Conservation (phyloP, 805 yeast species). For the Starmerella roubikii region DNA sequence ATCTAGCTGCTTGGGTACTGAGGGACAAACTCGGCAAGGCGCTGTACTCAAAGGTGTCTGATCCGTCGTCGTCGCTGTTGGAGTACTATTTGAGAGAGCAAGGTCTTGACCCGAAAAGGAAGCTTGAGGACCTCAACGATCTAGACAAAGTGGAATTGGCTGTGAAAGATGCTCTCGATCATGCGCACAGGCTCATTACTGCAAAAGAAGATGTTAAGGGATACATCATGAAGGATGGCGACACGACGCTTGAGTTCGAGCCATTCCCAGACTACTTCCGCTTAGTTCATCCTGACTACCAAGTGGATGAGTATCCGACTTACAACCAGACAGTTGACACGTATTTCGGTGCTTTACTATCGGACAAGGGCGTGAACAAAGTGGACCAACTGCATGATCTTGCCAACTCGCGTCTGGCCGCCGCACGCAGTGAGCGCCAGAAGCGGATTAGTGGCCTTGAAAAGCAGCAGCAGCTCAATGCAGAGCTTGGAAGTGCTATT, state of each 20-base stretch:
- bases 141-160: slow-evolving; percentile 16
- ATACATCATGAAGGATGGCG: slow-evolving; percentile 14
- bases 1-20: slow-evolving; percentile 17
- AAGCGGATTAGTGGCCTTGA: slow-evolving; percentile 54
- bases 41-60: slow-evolving; percentile 53
- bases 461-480: slow-evolving; percentile 49
- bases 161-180: slow-evolving; percentile 26
- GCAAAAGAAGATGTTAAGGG: slow-evolving; percentile 8
- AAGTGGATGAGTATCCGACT: slow-evolving; percentile 33
- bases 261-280: slow-evolving; percentile 23
- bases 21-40: slow-evolving; percentile 42
- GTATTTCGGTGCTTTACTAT: slow-evolving; percentile 74
- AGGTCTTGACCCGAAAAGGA: slow-evolving; percentile 36
- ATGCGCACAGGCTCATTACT: slow-evolving; percentile 12
- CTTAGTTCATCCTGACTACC: slow-evolving; percentile 27
- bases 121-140: slow-evolving; percentile 17
- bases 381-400: slow-evolving; percentile 44
- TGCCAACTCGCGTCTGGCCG: slow-evolving; percentile 60
- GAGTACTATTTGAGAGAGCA: slow-evolving; percentile 39
- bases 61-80: slow-evolving; percentile 65
- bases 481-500: slow-evolving; percentile 58
- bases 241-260: slow-evolving; percentile 20
- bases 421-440: slow-evolving; percentile 60
- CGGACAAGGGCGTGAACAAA: slow-evolving; percentile 59
- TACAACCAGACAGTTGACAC: slow-evolving; percentile 73